A percentile compares a stretch with the other conserved stretches of the same genome.
These are phyloP conservation scores for Talaromyces verruculosus DNA, from an alignment of 2,329 filamentous ascomycete genomes.

Conservation along the genomic window DNA sequence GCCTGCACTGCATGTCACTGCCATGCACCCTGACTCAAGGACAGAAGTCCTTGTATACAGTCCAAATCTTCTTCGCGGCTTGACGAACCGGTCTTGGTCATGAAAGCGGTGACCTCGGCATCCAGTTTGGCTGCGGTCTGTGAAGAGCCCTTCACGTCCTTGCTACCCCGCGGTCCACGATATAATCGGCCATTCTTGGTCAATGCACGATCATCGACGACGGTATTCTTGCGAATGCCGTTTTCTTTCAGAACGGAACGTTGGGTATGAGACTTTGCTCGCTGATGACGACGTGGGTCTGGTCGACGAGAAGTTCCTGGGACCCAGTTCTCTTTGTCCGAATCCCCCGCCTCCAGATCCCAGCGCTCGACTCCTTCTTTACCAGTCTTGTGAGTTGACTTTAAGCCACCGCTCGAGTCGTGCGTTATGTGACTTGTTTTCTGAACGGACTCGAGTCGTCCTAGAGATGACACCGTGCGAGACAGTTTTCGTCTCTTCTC, in stretches of 20 bases:
- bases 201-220: constrained; percentile 26
- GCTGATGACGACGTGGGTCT: constrained; percentile 42
- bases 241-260: constrained; percentile 50
- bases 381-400: constrained; percentile 22
- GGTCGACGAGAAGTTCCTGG: constrained; percentile 47
- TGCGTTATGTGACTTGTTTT: constrained; percentile 26
- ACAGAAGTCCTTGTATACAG: constrained; percentile 84
- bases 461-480: constrained; percentile 62
- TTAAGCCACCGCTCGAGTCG: neutral
- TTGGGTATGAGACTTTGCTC: constrained; percentile 32
- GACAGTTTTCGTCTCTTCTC: constrained; percentile 64
- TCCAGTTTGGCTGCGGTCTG: constrained; percentile 47
- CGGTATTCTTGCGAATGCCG: constrained; percentile 29
- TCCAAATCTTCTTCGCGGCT: constrained; percentile 80
- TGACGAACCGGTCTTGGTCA: constrained; percentile 58
- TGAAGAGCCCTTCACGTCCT: constrained; percentile 37
- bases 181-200: constrained; percentile 31
- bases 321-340: constrained; percentile 92
- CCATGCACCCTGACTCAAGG: constrained; percentile 91
- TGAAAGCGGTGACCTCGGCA: constrained; percentile 70
- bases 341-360: constrained; percentile 63
- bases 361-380: constrained; percentile 41
- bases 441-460: constrained; percentile 56
- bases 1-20: constrained; percentile 48
- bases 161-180: constrained; percentile 25